Percentiles rank a stretch among this genome's conserved stretches.
Conservation (phyloP, 2,329 filamentous ascomycete genomes). For the Fusarium bactridioides region DNA sequence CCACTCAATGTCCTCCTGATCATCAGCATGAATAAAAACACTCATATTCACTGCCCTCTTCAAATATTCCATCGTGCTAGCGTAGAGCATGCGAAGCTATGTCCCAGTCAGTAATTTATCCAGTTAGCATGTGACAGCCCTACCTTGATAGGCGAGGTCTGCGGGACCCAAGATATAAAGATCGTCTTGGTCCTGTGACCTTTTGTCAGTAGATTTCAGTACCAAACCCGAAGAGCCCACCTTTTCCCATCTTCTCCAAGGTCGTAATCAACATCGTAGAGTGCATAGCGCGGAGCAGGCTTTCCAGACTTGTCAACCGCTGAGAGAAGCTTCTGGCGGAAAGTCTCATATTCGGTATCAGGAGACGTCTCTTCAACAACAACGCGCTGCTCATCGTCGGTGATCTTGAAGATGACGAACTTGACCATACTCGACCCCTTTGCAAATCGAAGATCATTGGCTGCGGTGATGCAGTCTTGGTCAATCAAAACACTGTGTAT, state of each 20-base stretch:
- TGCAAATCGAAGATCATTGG: conserved; percentile 7
- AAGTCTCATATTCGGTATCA: conserved; percentile 15
- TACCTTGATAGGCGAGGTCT: conserved; percentile 26
- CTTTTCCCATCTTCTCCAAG: conserved; percentile 32
- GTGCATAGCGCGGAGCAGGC: conserved; percentile 23
- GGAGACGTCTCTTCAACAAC: conserved; percentile 18
- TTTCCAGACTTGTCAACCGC: conserved; percentile 10
- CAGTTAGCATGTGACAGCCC: not conserved
- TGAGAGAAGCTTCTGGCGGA: conserved; percentile 23
- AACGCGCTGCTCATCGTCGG: conserved; percentile 18
- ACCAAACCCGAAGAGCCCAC: not conserved
- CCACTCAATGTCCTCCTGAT: conserved; percentile 22
- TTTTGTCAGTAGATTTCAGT: rapidly evolving
- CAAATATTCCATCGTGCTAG: conserved; percentile 33
- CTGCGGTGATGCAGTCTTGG: conserved; percentile 20
- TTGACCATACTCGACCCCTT: conserved; percentile 14
- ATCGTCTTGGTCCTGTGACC: conserved; percentile 15
- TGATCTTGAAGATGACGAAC: conserved; percentile 30
- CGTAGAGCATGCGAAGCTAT: conserved; percentile 34
- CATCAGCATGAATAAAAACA: conserved; percentile 25
- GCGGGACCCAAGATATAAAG: conserved; percentile 33
- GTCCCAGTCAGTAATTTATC: not conserved
- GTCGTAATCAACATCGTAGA: conserved; percentile 29
- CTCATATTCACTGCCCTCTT: conserved; percentile 27
- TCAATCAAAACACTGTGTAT: conserved; percentile 15